Base-by-base conservation (phyloP, 108 stramenopile species). In the Chaetoceros tenuissimus region DNA sequence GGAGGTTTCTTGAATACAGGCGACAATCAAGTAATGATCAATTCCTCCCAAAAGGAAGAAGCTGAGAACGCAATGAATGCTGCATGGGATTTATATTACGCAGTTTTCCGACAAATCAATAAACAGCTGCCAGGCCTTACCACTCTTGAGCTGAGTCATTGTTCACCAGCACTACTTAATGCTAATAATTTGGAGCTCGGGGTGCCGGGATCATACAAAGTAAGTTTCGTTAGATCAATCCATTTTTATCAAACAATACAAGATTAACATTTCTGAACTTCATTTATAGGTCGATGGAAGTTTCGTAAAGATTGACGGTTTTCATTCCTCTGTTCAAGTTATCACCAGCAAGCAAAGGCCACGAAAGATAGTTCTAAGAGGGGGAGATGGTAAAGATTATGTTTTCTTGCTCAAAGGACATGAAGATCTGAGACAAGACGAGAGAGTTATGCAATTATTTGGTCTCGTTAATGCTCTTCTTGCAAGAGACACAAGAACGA, bases 391-490 rank as follows among this genome's bases (percentile, higher is more conserved):
- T 7, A 82, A 85, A 52, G 94, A 97, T 53, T 98, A 98, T 76
- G 75, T 94, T 2, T 99, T 97, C 62, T 78, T 99, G 17, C 86
- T 99, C n/a, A 98, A 99, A 73, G 99, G 98, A 2, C 97, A 98
- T 71, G 99, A 99, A 67, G 99, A 99, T 72, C 69, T 99, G 57
- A 71, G 99, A 27, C 99, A 99, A 70, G 99, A 99, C 66, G 99
- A 99, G 77, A 79, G 99, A 22, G 97, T 96, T 31, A 99, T 99
- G 99, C 99, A 99, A 67, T 77, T 99, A 18, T 98, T 98, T 59
- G 99, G 98, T 1, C 73, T 98, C 48, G 96, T 98, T 13, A 99
- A 99, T 79, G 95, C 97, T 3, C 88, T 99, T 31, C 75, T 99
- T 34, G 89, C 86, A 34, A 86, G 94, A 54, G 98, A 98, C 47